Percentiles rank a stretch among this genome's conserved stretches.
phyloP scores from a whole-genome alignment of 2,329 filamentous ascomycete genomes.

The Cercospora citrullina region DNA sequence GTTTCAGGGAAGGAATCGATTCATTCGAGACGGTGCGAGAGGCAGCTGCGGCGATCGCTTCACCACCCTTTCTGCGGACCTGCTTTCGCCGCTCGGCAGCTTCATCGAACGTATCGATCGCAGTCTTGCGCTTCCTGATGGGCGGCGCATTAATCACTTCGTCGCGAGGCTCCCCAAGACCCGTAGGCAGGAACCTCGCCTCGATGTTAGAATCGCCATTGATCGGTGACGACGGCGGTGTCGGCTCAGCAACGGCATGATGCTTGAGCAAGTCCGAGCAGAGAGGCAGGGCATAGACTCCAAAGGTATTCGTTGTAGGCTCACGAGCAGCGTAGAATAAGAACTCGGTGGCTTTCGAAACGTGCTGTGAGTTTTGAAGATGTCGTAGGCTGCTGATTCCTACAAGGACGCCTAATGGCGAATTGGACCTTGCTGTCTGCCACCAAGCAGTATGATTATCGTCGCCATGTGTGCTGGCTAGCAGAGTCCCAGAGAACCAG shows the following conservation, averaged over 20 bases:
- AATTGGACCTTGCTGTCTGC: conserved; percentile 24
- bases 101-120: conserved; percentile 50
- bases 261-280: conserved; percentile 45
- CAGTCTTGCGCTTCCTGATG: conserved; percentile 45
- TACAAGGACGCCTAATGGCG: conserved; percentile 25
- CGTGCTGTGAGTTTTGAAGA: background rate
- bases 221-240: conserved; percentile 33
- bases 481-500: conserved; percentile 26
- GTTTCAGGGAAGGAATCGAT: conserved; percentile 32
- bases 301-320: conserved; percentile 4
- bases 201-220: conserved; percentile 17
- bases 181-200: conserved; percentile 30
- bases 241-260: conserved; percentile 17
- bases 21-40: conserved; percentile 34
- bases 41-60: conserved; percentile 45
- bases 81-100: conserved; percentile 47
- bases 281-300: conserved; percentile 45
- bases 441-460: conserved; percentile 22
- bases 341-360: conserved; percentile 37
- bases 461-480: conserved; percentile 8
- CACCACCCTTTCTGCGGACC: conserved; percentile 46
- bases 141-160: conserved; percentile 32
- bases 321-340: conserved; percentile 47
- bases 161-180: background rate
- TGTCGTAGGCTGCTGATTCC: conserved; percentile 8